Base-by-base conservation (phyloP, 2,329 filamentous ascomycete genomes). In the Zasmidium citrigriseum region DNA sequence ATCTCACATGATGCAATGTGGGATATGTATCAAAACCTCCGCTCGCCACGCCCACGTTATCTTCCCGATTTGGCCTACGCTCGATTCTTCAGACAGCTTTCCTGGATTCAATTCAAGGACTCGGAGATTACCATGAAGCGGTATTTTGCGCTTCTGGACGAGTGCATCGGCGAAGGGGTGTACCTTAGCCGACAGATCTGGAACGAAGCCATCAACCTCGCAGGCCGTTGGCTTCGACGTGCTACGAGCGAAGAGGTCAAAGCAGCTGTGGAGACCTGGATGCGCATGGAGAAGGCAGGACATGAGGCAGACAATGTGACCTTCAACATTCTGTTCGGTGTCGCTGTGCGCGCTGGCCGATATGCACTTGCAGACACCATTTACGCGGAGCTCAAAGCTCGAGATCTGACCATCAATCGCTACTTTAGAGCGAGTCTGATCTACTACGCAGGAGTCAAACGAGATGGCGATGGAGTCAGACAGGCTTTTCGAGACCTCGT, bases 291-390 rank as follows among this genome's bases (percentile, higher is more conserved):
- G 74, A 77, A 85, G 3, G 86, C 87, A 1, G 82, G 84, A 1
- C 73, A 91, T 14, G 77, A 78, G 64, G 87, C 84, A 34, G 89
- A 89, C 66, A 82, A 86, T 50, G 88, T 92, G n/a, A 96, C 93
- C 0, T 96, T 99, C 75, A 96, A 95, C 70, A 89, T 97, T 48
- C 82, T 99, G 12, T 97, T 96, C 67, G 90, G 97, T 70, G 84
- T 91, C 11, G 91, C 95, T 1, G 85, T 91, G 65, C 96, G 95
- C 73, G 86, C 91, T 0, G 89, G 90, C 41, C 95, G 96, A 69
- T 96, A 89, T 64, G 80, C 81, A 1, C 83, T 98, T 21, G 93
- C 92, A 2, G 90, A 97, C 67, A 90, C 91, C 77, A 84, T 98
- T 11, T 86, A 93, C 67, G 81, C 85, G 57, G 93, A 98, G 76